A percentile compares a stretch with the other conserved stretches of the same genome.
Evolutionary conservation across 768 basidiomycete species (phyloP).

Genomic region (Tricholoma matsutake): DNA sequence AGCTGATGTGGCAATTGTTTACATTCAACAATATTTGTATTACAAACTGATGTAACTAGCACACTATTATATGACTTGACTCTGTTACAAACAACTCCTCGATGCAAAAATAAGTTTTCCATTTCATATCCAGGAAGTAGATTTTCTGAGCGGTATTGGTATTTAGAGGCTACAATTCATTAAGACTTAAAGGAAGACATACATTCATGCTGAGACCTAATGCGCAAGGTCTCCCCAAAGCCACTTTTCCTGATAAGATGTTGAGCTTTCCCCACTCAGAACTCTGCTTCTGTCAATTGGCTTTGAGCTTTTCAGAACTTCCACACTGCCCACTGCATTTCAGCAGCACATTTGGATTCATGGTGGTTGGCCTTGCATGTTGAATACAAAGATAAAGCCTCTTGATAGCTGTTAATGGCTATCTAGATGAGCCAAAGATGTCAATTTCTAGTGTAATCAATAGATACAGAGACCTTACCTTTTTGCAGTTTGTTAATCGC

Average conservation of each 20-base stretch:
- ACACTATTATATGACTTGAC: background rate
- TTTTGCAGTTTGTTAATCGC: no score
- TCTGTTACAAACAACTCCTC: background rate
- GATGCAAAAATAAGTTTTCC: background rate
- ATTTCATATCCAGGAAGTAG: background rate
- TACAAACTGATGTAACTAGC: constrained; percentile 1
- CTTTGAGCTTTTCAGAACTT: background rate
- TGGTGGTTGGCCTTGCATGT: background rate
- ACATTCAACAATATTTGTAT: constrained; percentile 1
- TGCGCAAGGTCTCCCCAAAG: no score
- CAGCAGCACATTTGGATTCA: background rate
- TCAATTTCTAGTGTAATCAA: background rate
- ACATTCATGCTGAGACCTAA: no score
- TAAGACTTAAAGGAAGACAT: no score
- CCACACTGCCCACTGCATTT: background rate
- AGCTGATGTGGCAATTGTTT: background rate
- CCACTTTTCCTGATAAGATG: no score
- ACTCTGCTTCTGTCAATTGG: background rate
- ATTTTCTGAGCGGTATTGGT: background rate
- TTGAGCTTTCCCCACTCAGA: background rate
- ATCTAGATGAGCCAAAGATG: background rate
- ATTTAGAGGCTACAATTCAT: constrained; percentile 1
- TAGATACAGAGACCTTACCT: background rate
- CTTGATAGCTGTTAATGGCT: background rate
- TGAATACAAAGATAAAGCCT: background rate